Evolutionary conservation across 441 rosid genomes (phyloP).

Genomic region (Melastoma candidum): DNA sequence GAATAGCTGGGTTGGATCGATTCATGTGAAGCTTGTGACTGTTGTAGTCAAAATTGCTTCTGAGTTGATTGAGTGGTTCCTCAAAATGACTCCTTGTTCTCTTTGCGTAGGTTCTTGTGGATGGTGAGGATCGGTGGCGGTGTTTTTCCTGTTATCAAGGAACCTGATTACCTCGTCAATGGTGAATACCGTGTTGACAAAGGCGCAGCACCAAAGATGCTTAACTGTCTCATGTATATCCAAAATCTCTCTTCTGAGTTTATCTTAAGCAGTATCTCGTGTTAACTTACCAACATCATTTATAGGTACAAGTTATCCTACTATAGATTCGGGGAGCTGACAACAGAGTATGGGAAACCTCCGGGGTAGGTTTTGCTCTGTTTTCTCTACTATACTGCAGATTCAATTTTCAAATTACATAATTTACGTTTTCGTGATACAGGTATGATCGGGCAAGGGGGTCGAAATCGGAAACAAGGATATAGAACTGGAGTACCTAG

Average conservation of each 20-base stretch:
- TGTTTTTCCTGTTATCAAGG: slow-evolving; percentile 94
- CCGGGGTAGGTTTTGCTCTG: slow-evolving; percentile 48
- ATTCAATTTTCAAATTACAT: no score
- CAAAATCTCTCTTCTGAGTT: neutral
- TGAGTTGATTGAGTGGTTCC: neutral
- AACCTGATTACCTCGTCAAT: slow-evolving; percentile 94
- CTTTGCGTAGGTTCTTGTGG: slow-evolving; percentile 77
- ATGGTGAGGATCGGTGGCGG: slow-evolving; percentile 99
- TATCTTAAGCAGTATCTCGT: neutral
- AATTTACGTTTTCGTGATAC: neutral
- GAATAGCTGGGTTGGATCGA: no score
- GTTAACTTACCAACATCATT: neutral
- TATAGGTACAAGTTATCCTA: slow-evolving; percentile 88
- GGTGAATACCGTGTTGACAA: slow-evolving; percentile 99
- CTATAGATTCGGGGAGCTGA: slow-evolving; percentile 89
- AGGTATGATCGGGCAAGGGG: slow-evolving; percentile 92
- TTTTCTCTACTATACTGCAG: neutral
- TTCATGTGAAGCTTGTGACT: no score
- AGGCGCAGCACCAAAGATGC: slow-evolving; percentile 95
- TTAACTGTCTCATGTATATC: slow-evolving; percentile 97
- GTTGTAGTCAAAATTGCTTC: no score
- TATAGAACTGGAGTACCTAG: slow-evolving; percentile 73
- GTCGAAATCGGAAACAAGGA: slow-evolving; percentile 95
- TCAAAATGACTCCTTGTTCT: slow-evolving; percentile 1
- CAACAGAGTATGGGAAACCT: slow-evolving; percentile 86